A percentile compares a stretch with the other conserved stretches of the same genome.
Conservation (phyloP, 371 early-diverging fungal species). For the Mortierella sp. region DNA sequence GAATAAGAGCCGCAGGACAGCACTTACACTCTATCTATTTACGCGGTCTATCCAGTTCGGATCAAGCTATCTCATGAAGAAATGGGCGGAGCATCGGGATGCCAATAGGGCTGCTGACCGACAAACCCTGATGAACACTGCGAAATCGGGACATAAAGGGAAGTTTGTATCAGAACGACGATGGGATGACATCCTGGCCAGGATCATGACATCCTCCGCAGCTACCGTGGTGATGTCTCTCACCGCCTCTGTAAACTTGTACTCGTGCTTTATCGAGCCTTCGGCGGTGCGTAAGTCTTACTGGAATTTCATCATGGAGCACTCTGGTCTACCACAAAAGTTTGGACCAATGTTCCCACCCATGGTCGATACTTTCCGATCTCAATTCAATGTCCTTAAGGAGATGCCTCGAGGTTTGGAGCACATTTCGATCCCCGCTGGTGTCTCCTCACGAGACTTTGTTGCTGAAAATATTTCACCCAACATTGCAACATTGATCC, state of each 20-base stretch:
- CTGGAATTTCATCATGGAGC: slow-evolving; percentile 74
- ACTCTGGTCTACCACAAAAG: slow-evolving; percentile 70
- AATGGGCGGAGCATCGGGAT: slow-evolving; percentile 66
- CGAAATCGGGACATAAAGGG: slow-evolving; percentile 25
- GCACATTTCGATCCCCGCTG: slow-evolving; percentile 61
- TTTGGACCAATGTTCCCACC: slow-evolving; percentile 69
- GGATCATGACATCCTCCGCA: slow-evolving; percentile 62
- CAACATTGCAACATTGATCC: slow-evolving; percentile 66
- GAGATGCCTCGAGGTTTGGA: slow-evolving; percentile 53
- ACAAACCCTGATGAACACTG: slow-evolving; percentile 27
- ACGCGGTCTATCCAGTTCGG: slow-evolving; percentile 84
- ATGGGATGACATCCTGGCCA: slow-evolving; percentile 71
- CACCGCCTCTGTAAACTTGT: slow-evolving; percentile 73
- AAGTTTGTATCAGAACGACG: slow-evolving; percentile 18
- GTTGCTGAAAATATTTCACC: slow-evolving; percentile 67
- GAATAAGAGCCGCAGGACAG: slow-evolving; percentile 76
- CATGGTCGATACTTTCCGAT: slow-evolving; percentile 55
- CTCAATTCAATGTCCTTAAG: slow-evolving; percentile 53
- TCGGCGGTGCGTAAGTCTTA: slow-evolving; percentile 75
- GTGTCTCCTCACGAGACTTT: slow-evolving; percentile 62
- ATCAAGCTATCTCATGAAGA: slow-evolving; percentile 75
- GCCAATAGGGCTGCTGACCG: slow-evolving; percentile 31
- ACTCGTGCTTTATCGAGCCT: slow-evolving; percentile 72
- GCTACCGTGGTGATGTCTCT: slow-evolving; percentile 78
- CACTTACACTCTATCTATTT: slow-evolving; percentile 83